Evolutionary conservation across 2,329 filamentous ascomycete species (phyloP).

Genomic region (Arthrobotrys musiformis): DNA sequence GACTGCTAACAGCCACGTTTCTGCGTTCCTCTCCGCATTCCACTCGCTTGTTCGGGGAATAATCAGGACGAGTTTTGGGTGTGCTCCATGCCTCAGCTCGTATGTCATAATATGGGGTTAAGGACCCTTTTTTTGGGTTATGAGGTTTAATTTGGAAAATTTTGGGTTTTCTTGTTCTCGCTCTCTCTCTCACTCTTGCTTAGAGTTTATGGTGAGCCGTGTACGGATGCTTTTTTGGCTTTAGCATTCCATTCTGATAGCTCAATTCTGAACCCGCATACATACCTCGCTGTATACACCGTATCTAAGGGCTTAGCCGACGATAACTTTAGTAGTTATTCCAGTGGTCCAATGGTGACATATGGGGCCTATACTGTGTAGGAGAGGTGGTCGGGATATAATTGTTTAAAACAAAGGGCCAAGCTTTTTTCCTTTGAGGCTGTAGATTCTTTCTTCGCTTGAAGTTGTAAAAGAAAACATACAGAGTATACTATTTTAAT

Average conservation of each 20-base stretch:
- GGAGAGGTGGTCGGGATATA: not conserved
- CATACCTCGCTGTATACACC: conserved; percentile 28
- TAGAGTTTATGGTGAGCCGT: conserved; percentile 9
- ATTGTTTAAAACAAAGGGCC: not conserved
- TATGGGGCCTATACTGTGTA: too few relatives aligned
- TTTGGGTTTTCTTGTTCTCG: not conserved
- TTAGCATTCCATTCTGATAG: conserved; percentile 43
- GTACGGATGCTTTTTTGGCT: conserved; percentile 6
- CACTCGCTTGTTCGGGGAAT: conserved; percentile 54
- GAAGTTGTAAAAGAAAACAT: conserved; percentile 2
- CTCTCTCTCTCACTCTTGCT: too few relatives aligned
- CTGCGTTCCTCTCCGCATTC: conserved; percentile 54
- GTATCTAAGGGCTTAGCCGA: conserved; percentile 17
- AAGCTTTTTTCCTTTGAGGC: too few relatives aligned
- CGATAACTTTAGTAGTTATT: conserved; percentile 16
- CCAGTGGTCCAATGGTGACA: not conserved
- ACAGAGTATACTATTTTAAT: too few relatives aligned
- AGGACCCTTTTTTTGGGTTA: not conserved
- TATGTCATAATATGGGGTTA: conserved; percentile 18
- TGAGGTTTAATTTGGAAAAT: too few relatives aligned
- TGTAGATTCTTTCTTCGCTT: conserved; percentile 23
- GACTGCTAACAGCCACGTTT: conserved; percentile 19
- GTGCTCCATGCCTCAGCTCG: conserved; percentile 31
- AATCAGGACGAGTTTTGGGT: conserved; percentile 37
- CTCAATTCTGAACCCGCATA: conserved; percentile 48